These are phyloP conservation scores for Tremella yokohamensis DNA, from an alignment of 768 basidiomycete species.

Conservation along the genomic window DNA sequence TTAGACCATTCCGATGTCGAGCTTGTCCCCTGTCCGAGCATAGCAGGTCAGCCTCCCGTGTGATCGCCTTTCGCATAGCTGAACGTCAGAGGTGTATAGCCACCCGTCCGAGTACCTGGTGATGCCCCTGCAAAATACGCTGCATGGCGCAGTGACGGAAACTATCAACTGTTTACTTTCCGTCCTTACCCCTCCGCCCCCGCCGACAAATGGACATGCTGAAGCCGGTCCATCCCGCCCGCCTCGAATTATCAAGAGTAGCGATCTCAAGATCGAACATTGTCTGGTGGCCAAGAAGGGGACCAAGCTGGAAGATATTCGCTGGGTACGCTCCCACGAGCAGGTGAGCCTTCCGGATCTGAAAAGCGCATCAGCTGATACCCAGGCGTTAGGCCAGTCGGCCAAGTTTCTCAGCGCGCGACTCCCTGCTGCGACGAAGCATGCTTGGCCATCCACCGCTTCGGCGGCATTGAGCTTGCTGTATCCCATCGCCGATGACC, in stretches of 20 bases:
- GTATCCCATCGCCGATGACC: not conserved
- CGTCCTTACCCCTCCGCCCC: not conserved
- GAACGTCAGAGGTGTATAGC: conserved; percentile 23
- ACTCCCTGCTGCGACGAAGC: conserved; percentile 27
- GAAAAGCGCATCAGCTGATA: no score
- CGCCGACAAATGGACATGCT: not conserved
- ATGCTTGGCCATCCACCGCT: conserved; percentile 42
- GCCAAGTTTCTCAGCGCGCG: conserved; percentile 29
- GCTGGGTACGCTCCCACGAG: conserved; percentile 47
- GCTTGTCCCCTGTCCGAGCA: conserved; percentile 32
- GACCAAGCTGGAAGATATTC: conserved; percentile 33
- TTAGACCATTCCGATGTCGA: conserved; percentile 11
- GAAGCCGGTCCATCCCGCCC: not conserved
- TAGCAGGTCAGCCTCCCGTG: conserved; percentile 26
- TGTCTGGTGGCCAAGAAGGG: conserved; percentile 37
- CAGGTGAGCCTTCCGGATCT: no score
- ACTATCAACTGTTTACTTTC: conserved; percentile 38
- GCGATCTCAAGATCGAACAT: conserved; percentile 39
- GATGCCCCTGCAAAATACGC: conserved; percentile 46
- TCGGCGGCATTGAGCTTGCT: conserved; percentile 39
- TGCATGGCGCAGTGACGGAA: conserved; percentile 47
- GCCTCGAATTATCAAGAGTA: conserved; percentile 28
- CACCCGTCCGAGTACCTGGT: conserved; percentile 30
- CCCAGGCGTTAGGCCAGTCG: conserved; percentile 49
- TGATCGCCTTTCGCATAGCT: no score